Evolutionary conservation across 805 yeast genomes (phyloP), one percentile per base, ranked within the genome.

Genomic region (Metschnikowia peoriensis): DNA sequence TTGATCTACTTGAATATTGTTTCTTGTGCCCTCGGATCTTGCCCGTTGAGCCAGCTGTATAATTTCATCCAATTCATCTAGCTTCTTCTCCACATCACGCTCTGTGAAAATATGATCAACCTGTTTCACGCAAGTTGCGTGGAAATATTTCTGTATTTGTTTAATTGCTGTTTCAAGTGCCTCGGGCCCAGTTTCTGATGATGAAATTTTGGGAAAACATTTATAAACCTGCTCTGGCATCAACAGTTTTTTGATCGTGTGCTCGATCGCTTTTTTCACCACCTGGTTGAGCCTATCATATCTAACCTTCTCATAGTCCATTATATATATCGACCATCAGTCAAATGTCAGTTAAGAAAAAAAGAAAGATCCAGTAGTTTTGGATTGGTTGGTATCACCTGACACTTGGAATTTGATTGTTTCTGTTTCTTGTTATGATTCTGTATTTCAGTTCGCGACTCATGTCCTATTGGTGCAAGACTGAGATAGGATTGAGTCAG

Each of bases 131-230:
- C 78, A 72, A n/a, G 78, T 71, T 29, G 70, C 67, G 40, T 71
- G 72, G 82, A 85, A 83, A 56, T 78, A 81, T 40, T 73, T 70
- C 15, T 75, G 69, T 11, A 84, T 78, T 58, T 83, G 88, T 17
- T 70, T 67, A 45, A 82, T 70, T 7, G 85, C 84, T 28, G 75
- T 73, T 17, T 72, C 72, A 10, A 83, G 65, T 4, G 76, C 63
- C 27, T 68, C 68, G 4, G 69, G 65, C 3, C 85, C 86, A 27
- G 71, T 75, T n/a, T 68, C 70, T 14, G 76, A 66, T n/a, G 62
- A 50, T 2, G 84, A 74, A 41, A 82, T 73, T 7, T 68, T 65
- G 1, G 88, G 88, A 61, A 80, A 84, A 61, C 88, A 83, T 17
- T 76, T 61, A 47, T 71, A 66, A 27, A 84, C 63, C 54, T 80